A percentile compares a stretch with the other conserved stretches of the same genome.
Evolutionary conservation across 1,284 basidiomycete species (phyloP).

Genomic region (Apiotrichum siamense): DNA sequence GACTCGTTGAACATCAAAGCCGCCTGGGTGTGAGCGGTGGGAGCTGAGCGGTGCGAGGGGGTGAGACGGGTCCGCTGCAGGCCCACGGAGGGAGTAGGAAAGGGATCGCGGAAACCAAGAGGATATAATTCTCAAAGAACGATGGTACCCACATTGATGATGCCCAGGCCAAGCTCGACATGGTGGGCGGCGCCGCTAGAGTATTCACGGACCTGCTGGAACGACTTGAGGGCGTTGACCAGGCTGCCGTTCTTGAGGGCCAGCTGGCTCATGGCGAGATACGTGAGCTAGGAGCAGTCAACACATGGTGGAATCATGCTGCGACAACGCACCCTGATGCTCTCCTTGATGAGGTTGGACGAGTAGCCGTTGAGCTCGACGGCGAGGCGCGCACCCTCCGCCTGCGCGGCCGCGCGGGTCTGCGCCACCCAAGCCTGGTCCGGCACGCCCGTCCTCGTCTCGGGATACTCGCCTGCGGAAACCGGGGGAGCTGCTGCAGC

Average conservation of each 20-base stretch:
- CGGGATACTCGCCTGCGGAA: constrained; percentile 10
- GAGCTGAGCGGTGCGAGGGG: too few relatives aligned
- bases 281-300: constrained; percentile 32
- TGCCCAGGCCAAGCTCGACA: constrained; percentile 33
- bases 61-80: too few relatives aligned
- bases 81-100: too few relatives aligned
- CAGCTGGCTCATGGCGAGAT: constrained; percentile 37
- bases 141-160: constrained; percentile 28
- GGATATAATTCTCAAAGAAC: too few relatives aligned
- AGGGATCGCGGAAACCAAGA: too few relatives aligned
- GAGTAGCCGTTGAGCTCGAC: constrained; percentile 42
- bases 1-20: constrained; percentile 32
- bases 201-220: constrained; percentile 30
- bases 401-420: constrained; percentile 20
- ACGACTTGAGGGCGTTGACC: constrained; percentile 26
- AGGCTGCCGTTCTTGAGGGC: constrained; percentile 28
- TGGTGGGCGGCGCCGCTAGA: constrained; percentile 33
- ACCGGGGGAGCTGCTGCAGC: too few relatives aligned
- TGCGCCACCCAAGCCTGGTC: constrained; percentile 34
- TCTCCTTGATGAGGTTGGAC: constrained; percentile 44
- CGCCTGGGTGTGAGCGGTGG: too few relatives aligned
- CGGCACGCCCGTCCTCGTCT: constrained; percentile 11
- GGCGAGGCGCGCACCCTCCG: constrained; percentile 27
- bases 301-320: background rate
- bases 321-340: constrained; percentile 33